phyloP scores from a whole-genome alignment of 192 early-diverging fungal genomes.

The Backusella liffmaniae region DNA sequence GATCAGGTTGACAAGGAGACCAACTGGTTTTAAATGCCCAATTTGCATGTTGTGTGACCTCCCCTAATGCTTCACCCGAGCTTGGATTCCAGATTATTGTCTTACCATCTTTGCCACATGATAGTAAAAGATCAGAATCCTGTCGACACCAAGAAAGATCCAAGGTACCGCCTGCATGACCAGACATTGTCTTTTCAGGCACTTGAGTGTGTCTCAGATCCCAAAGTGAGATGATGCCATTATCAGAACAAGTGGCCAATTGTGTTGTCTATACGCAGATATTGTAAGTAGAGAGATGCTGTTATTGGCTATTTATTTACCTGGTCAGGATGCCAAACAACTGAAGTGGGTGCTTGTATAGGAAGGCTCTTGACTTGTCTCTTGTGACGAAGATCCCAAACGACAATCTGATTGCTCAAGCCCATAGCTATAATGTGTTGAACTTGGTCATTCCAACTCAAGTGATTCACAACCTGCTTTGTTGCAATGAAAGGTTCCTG shows the following conservation, averaged over 20 bases:
- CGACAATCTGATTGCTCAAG: conserved; percentile 84
- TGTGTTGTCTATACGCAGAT: conserved; percentile 70
- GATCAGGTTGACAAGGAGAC: conserved; percentile 92
- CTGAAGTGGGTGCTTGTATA: conserved; percentile 71
- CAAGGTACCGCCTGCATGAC: conserved; percentile 88
- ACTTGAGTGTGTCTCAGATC: conserved; percentile 94
- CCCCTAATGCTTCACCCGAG: conserved; percentile 78
- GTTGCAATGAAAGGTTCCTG: conserved; percentile 77
- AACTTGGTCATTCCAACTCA: conserved; percentile 87
- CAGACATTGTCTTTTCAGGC: conserved; percentile 78
- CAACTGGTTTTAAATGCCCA: conserved; percentile 96
- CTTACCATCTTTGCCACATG: conserved; percentile 92
- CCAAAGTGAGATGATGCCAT: conserved; percentile 88
- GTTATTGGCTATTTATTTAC: conserved; percentile 40
- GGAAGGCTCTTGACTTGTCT: conserved; percentile 75
- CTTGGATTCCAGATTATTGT: conserved; percentile 90
- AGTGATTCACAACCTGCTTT: conserved; percentile 83
- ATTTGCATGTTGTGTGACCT: conserved; percentile 79
- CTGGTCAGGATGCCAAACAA: conserved; percentile 90
- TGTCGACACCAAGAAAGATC: conserved; percentile 94
- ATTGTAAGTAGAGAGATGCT: neutral
- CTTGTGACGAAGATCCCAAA: conserved; percentile 92
- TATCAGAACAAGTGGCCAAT: conserved; percentile 86
- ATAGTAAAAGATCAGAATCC: conserved; percentile 87
- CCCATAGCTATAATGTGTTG: conserved; percentile 91